Base-by-base conservation (phyloP, 2,329 filamentous ascomycete genomes). In the Coniochaeta ligniaria region DNA sequence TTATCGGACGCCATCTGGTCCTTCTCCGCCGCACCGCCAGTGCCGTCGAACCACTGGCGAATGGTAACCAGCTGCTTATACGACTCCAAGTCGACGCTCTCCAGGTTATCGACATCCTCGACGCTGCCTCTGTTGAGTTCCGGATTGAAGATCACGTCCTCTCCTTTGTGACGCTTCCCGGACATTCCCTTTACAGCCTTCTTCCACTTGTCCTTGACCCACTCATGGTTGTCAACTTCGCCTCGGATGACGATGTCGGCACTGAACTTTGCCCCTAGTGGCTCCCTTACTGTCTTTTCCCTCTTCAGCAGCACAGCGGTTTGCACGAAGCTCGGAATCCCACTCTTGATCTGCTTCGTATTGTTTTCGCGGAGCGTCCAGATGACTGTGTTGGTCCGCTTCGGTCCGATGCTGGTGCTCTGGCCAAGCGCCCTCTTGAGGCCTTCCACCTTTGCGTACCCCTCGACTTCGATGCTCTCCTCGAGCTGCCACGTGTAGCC, bases 401-500 rank as follows among this genome's bases (percentile, higher is more conserved):
- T 52, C 47, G 9, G 4, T 11, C 47, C 47, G 47, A 24, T 6
- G 22, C 47, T 52, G 47, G 8, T 14, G 38, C 38, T 43, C n/a
- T 52, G 22, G 20, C 20, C 22, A 7, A 52, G 47, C 22, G 47
- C 11, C 22, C 47, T 24, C 6, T 5, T 26, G 5, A 26, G 12
- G 47, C 47, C 47, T 28, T 20, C 26, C 3, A 38, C 17, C 22
- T 36, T 43, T n/a, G 57, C 35, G 57, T 45, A 38, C 16, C 38
- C 57, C 57, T 28, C 20, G 35, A 43, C 14, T 5, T 2, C 38
- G 14, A 41, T 20, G 20, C 20, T 45, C 17, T 45, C 36, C 57
- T 58, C 38, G 4, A 24, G n/a, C n/a, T 58, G 20, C 57, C 57
- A 58, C 38, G 57, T 58, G 35, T 58, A 58, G 20, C 57, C 57